Base-by-base conservation (phyloP, 2,329 filamentous ascomycete genomes). In the Acephala macrosclerotiorum region DNA sequence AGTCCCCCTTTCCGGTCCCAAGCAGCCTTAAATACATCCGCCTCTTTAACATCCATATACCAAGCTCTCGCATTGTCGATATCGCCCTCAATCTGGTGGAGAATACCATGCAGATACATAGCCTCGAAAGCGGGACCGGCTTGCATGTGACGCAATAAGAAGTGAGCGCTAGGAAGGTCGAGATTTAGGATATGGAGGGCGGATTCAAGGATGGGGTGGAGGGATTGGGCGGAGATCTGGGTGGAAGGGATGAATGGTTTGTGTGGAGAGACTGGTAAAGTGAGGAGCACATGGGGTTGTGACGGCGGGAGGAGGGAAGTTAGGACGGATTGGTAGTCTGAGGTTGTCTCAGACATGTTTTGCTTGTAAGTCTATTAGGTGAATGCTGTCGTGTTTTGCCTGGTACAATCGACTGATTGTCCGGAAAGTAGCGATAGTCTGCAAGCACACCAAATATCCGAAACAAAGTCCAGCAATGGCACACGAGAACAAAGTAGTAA, bases 121-220 rank as follows among this genome's bases (percentile, higher is more conserved):
- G 80, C 81, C 66, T 85, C 84, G 47, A 77, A 77, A 0, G 81
- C 80, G 0, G 83, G 83, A 16, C 78, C 72, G 9, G 79, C 78
- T 72, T 84, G 80, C 82, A 85, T 84, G 68, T 86, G 81, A 1
- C 83, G 79, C 26, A 83, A 77, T 1, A 85, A 77, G 72, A 86
- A 85, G 73, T 86, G 83, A 0, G 83, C 83, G 22, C 76, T 78
- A 4, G 82, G 76, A 0, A 85, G 75, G 71, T 86, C 83, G 67
- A 76, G 74, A 71, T 86, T 86, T 35, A 85, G 75, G 61, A 86
- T 77, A 72, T 86, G 84, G 3, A 86, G 77, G 0, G 81, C 75
- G 11, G 82, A 76, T 77, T 86, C 84, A 42, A 86, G 75, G 16
- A 80, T 79, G 8, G 83, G 82, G 67, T 85, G 82, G 1, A 82